phyloP scores from a whole-genome alignment of 345 rosid genomes.

The Eucalyptus pumila region DNA sequence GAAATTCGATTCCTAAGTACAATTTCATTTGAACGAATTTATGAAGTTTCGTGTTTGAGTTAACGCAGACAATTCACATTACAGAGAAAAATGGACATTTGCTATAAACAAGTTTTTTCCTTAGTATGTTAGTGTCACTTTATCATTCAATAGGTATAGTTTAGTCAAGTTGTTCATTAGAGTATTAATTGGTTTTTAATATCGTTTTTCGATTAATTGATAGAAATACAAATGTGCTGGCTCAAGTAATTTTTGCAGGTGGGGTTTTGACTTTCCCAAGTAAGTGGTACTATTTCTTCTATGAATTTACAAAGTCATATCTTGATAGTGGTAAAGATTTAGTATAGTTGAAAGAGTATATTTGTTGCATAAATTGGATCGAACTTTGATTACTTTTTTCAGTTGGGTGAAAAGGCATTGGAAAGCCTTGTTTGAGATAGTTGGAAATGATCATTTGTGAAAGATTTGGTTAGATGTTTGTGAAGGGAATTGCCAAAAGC shows the following conservation, averaged over 20 bases:
- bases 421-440: background rate
- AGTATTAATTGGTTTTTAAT: too few relatives aligned
- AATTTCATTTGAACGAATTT: too few relatives aligned
- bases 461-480: background rate
- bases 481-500: background rate
- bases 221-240: background rate
- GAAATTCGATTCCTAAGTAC: background rate
- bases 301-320: background rate
- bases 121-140: background rate
- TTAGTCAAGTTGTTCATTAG: too few relatives aligned
- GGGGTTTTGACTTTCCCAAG: background rate
- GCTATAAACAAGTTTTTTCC: background rate
- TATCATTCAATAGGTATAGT: background rate
- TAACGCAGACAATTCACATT: rapidly evolving
- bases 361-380: background rate
- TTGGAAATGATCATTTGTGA: background rate
- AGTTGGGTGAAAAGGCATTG: background rate
- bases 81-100: background rate
- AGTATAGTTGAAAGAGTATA: background rate
- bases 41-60: background rate
- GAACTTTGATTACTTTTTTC: too few relatives aligned
- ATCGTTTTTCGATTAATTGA: too few relatives aligned
- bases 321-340: background rate
- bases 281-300: background rate
- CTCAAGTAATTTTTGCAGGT: background rate